Base-by-base conservation (phyloP, 495 filamentous ascomycete genomes). In the Lichenothelia convexa region DNA sequence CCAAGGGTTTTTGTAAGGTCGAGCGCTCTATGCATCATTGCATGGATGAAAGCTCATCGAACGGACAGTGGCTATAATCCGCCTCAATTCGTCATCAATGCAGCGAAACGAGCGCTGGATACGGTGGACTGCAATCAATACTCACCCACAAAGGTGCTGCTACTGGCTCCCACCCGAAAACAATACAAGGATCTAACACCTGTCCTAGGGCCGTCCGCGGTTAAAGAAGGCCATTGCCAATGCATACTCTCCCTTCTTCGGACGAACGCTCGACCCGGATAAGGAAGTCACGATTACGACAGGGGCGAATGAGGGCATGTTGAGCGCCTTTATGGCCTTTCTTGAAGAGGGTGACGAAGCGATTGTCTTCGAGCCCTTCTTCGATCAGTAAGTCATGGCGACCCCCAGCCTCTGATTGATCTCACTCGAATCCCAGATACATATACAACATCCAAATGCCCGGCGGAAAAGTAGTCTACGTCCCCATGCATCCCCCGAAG, bases 51-150 rank as follows among this genome's bases (percentile, higher is more conserved):
- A n/a, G n/a, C n/a, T n/a, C n/a, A n/a, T n/a, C n/a, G n/a, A n/a
- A n/a, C n/a, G n/a, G n/a, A n/a, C n/a, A n/a, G n/a, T 17, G 89
- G 89, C 20, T 97, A 97, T 55, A 97, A 97, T 50, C 89, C 89
- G 30, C 89, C 89, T 1, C 56, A 74, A 11, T 97, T 93, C 54
- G 84, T 93, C 35, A 62, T 92, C 36, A 70, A 93, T 45, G 89
- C 89, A 18, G 89, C 89, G 32, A 93, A 91, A 55, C 63, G 73
- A 15, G 85, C 85, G 24, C 65, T 97, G 17, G 74, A 93, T 51
- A 67, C 71, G n/a, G 89, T 97, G 4, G 89, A 95, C 35, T 93
- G 87, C 65, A 97, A 97, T 54, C 89, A 97, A 61, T 97, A 97
- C 60, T 83, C 85, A 11, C 89, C 89, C 3, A 95, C 89, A 1